Base-by-base conservation (phyloP, 169 alveolate species). In the Cyclospora cayetanensis region DNA sequence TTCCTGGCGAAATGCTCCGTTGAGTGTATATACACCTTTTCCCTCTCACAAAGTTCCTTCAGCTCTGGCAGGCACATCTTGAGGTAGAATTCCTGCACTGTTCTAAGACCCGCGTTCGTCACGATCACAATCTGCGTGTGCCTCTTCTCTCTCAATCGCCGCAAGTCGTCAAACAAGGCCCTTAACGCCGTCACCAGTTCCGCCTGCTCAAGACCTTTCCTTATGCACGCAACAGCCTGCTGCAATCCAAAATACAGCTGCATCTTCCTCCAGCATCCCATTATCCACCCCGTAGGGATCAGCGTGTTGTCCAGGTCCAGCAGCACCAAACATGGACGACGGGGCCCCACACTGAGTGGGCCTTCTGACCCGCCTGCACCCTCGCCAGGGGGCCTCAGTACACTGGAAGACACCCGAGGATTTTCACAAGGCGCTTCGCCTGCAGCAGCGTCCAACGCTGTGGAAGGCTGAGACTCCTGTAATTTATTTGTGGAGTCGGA, bases 201-300 rank as follows among this genome's bases (percentile, higher is more conserved):
- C 37, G 91, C 93, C 63, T 90, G 55, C 65, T 63, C 84, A 9
- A 93, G 79, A n/a, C 87, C 91, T 53, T 34, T 82, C 37, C 94
- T 83, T 27, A 93, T 93, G 52, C 79, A 90, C 34, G 86, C 93
- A 0, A 93, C 93, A 4, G 82, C 72, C 82, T 84, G 79, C 52
- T 82, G 92, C 37, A 55, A 86, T 1, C 94, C 94, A 5, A 90
- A 52, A 50, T 90, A 90, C 15, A 52, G 65, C 41, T 90, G 93
- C 66, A 74, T 60, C 46, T 85, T 83, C 41, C 95, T 27, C 95
- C 95, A 93, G 80, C 83, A 79, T 50, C 86, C 92, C 95, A 93
- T 93, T 29, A 93, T 93, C 95, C 95, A 93, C 65, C 86, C 88
- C 55, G 95, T 93, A 2, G 95, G 95, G 4, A 93, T 93, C 80